Percentiles rank a stretch among this genome's conserved stretches.
phyloP scores from a whole-genome alignment of 1,284 basidiomycete species.

The Phlebopus sp. region DNA sequence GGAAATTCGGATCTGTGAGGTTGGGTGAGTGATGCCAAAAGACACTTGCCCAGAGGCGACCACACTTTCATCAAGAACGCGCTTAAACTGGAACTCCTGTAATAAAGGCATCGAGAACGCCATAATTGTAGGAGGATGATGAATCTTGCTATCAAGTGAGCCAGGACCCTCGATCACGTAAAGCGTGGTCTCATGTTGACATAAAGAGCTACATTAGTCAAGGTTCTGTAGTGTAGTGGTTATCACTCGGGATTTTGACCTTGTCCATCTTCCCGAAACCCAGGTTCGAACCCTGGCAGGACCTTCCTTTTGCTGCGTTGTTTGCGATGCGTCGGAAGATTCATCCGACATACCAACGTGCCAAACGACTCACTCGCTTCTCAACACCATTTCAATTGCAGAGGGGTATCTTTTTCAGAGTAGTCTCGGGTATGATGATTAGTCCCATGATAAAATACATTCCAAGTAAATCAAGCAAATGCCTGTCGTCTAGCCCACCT shows the following conservation, averaged over 20 bases:
- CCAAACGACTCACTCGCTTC: background rate
- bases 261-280: conserved; percentile 11
- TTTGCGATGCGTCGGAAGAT: background rate
- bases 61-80: conserved; percentile 28
- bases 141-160: too few species aligned
- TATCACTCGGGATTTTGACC: conserved; percentile 21
- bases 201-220: accelerated
- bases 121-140: too few species aligned
- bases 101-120: too few species aligned
- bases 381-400: background rate
- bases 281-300: conserved; percentile 20
- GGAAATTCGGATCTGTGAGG: conserved; percentile 24
- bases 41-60: background rate
- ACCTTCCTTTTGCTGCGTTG: conserved; percentile 3
- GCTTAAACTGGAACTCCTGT: conserved; percentile 13
- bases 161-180: too few species aligned
- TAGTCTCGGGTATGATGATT: background rate
- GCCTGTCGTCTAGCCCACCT: background rate
- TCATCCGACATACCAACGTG: background rate
- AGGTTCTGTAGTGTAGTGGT: conserved; percentile 19
- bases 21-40: background rate
- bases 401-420: background rate
- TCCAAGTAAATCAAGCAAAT: background rate
- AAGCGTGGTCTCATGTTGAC: too few species aligned
- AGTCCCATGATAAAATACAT: background rate